Evolutionary conservation across 495 filamentous ascomycete species (phyloP).

Genomic region (Apiosordaria backusii): DNA sequence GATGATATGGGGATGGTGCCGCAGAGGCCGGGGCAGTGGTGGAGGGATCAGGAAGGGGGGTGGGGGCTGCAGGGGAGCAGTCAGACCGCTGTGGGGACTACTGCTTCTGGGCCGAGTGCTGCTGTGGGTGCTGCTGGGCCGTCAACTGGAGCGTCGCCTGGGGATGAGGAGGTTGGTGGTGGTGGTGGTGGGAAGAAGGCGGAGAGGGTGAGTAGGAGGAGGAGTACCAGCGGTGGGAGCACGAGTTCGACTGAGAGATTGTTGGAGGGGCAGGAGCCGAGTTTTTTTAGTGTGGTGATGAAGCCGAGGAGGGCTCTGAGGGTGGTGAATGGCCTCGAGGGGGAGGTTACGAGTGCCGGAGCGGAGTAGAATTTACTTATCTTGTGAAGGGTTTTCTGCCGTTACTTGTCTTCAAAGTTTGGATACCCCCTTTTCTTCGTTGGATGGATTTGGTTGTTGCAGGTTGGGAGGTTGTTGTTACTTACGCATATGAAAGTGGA

Average conservation of each 20-base stretch:
- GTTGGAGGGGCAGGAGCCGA: slow-evolving; percentile 62
- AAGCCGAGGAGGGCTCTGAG: slow-evolving; percentile 68
- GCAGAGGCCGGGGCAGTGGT: slow-evolving; percentile 9
- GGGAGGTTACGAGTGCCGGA: slow-evolving; percentile 15
- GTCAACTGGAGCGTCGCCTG: background rate
- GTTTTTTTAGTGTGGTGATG: slow-evolving; percentile 68
- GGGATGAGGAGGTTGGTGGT: slow-evolving; percentile 20
- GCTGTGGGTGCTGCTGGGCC: slow-evolving; percentile 1
- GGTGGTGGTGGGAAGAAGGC: slow-evolving; percentile 20
- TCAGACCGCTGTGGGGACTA: background rate
- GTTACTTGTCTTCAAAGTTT: slow-evolving; percentile 1
- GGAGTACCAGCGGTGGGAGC: slow-evolving; percentile 36
- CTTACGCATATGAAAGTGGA: background rate
- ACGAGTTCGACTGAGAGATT: slow-evolving; percentile 50
- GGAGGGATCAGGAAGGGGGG: slow-evolving; percentile 9
- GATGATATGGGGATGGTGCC: background rate
- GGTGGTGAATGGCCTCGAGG: slow-evolving; percentile 60
- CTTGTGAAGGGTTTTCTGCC: background rate
- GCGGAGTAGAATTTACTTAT: background rate
- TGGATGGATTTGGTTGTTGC: background rate
- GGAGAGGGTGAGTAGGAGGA: slow-evolving; percentile 16
- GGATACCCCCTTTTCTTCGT: slow-evolving; percentile 2
- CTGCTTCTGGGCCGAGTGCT: slow-evolving; percentile 6
- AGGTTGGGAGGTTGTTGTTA: background rate
- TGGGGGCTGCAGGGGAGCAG: too few relatives aligned